Evolutionary conservation across 257 asterid genomes (phyloP).

Genomic region (Knoxia roxburghii): DNA sequence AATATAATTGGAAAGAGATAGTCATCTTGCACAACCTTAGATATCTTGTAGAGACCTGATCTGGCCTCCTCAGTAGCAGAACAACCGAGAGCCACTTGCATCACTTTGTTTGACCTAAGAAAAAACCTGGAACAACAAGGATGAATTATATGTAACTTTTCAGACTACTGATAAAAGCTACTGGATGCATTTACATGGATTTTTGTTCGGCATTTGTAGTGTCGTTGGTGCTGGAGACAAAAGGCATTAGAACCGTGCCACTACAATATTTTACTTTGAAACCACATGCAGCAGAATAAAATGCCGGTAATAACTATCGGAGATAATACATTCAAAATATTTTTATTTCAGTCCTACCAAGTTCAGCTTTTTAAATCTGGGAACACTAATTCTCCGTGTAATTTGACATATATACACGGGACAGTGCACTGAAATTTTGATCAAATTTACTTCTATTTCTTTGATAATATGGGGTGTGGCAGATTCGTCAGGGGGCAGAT

Average conservation of each 20-base stretch:
- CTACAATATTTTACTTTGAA: neutral
- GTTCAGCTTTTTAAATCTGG: neutral
- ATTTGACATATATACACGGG: neutral
- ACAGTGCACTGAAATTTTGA: neutral
- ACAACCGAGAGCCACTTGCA: conserved; percentile 82
- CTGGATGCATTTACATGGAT: neutral
- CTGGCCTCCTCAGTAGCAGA: conserved; percentile 59
- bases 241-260: too few relatives aligned
- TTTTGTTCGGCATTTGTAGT: too few relatives aligned
- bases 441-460: neutral
- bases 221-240: neutral
- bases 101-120: conserved; percentile 80
- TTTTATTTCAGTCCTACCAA: neutral
- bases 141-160: too few relatives aligned
- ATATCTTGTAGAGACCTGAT: conserved; percentile 61
- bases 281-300: neutral
- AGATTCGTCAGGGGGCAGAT: too few relatives aligned
- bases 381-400: neutral
- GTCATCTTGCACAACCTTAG: conserved; percentile 39
- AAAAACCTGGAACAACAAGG: conserved; percentile 37
- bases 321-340: neutral
- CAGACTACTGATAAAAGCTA: neutral
- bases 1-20: neutral
- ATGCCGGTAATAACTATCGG: neutral
- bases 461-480: too few relatives aligned